Conservation (phyloP, 2,329 filamentous ascomycete species). For the Penicillium sp. region DNA sequence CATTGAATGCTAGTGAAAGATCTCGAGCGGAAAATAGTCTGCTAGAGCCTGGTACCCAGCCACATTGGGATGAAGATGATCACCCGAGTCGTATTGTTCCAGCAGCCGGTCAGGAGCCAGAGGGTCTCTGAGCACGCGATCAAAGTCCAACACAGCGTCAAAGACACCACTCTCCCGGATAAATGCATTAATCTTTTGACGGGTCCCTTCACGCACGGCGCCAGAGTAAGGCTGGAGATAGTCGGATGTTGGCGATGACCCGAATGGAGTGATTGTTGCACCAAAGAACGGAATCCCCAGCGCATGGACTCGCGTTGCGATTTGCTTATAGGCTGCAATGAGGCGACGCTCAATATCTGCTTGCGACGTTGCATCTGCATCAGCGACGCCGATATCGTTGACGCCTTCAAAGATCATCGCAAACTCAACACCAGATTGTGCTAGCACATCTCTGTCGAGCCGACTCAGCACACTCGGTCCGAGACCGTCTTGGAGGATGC, state of each 20-base stretch:
- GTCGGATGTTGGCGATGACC: slow-evolving; percentile 35
- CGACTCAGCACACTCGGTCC: slow-evolving; percentile 63
- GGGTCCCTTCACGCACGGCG: slow-evolving; percentile 57
- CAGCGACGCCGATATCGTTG: slow-evolving; percentile 65
- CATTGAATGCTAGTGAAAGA: slow-evolving; percentile 45
- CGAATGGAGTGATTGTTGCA: slow-evolving; percentile 68
- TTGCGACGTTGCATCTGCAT: slow-evolving; percentile 49
- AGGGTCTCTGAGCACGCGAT: slow-evolving; percentile 57
- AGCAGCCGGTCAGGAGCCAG: slow-evolving; percentile 53
- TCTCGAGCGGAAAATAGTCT: slow-evolving; percentile 57
- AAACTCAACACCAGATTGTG: slow-evolving; percentile 60
- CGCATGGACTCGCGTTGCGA: slow-evolving; percentile 57
- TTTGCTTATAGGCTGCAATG: slow-evolving; percentile 61
- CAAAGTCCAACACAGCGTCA: slow-evolving; percentile 65
- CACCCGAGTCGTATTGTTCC: slow-evolving; percentile 59
- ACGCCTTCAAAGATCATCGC: slow-evolving; percentile 69
- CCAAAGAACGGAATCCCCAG: slow-evolving; percentile 61
- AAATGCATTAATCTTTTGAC: slow-evolving; percentile 62
- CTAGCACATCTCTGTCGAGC: slow-evolving; percentile 65
- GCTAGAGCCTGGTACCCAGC: slow-evolving; percentile 63
- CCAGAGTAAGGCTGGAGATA: slow-evolving; percentile 56
- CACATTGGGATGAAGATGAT: slow-evolving; percentile 66
- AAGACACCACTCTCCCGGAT: slow-evolving; percentile 60
- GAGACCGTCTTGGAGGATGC: slow-evolving; percentile 62
- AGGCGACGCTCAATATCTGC: slow-evolving; percentile 52